Evolutionary conservation across 768 basidiomycete species (phyloP).

Genomic region (Butyriboletus loyo): DNA sequence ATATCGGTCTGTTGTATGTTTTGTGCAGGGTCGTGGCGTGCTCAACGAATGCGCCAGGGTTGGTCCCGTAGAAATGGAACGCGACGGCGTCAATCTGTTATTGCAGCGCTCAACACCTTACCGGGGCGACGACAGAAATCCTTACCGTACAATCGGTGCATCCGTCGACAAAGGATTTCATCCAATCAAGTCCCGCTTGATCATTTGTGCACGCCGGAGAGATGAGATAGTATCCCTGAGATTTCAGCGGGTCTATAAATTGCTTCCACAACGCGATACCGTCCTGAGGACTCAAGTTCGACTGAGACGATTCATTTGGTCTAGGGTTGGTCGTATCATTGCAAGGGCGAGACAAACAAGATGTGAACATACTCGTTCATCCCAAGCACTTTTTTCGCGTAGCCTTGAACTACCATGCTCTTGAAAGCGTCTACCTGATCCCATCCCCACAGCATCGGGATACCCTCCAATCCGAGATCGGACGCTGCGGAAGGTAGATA

Average conservation of each 20-base stretch:
- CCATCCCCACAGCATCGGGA: conserved; percentile 74
- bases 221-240: conserved; percentile 57
- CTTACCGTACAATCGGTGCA: conserved; percentile 57
- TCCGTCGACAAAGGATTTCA: conserved; percentile 50
- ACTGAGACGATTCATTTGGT: conserved; percentile 66
- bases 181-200: conserved; percentile 63
- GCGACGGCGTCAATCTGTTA: conserved; percentile 59
- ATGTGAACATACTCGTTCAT: conserved; percentile 69
- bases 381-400: conserved; percentile 57
- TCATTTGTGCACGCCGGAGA: conserved; percentile 71
- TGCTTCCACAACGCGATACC: conserved; percentile 61
- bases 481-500: conserved; percentile 40
- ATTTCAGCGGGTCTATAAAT: conserved; percentile 59
- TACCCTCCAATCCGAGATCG: conserved; percentile 48
- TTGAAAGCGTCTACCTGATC: conserved; percentile 50
- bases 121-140: not conserved
- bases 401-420: conserved; percentile 44
- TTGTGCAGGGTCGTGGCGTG: conserved; percentile 51
- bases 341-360: not conserved
- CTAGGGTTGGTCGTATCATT: conserved; percentile 35
- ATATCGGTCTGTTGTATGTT: conserved; percentile 45
- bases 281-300: conserved; percentile 52
- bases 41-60: conserved; percentile 44
- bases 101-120: not conserved
- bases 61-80: conserved; percentile 70